Evolutionary conservation across 1,139 yeast genomes (phyloP).

Genomic region (Geotrichum bryndzae): DNA sequence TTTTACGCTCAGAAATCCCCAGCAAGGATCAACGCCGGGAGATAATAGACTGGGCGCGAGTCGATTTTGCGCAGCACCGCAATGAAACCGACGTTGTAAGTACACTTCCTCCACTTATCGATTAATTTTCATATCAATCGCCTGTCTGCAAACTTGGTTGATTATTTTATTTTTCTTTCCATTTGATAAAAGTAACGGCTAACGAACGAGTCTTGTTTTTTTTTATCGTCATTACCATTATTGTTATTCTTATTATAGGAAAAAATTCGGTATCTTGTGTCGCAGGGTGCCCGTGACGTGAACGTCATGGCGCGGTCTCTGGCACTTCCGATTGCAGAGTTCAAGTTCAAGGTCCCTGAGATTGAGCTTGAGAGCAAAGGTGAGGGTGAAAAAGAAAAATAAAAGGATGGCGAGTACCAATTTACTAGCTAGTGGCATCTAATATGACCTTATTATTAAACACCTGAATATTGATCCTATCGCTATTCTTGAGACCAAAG

Average conservation of each 20-base stretch:
- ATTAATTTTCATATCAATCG: slow-evolving; percentile 8
- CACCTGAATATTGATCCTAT: too few species aligned
- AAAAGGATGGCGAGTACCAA: too few species aligned
- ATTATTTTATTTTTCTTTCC: slow-evolving; percentile 30
- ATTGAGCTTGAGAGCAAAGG: background rate
- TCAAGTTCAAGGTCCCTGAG: slow-evolving; percentile 1
- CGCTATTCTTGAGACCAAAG: too few species aligned
- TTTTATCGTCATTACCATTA: background rate
- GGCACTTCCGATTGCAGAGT: slow-evolving; percentile 14
- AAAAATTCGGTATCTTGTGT: slow-evolving; percentile 32
- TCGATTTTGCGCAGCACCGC: slow-evolving; percentile 32
- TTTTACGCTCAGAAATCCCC: slow-evolving; percentile 16
- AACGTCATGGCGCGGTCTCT: slow-evolving; percentile 29
- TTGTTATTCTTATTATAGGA: slow-evolving; percentile 16
- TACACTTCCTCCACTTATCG: background rate
- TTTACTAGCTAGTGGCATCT: too few species aligned
- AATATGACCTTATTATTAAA: too few species aligned
- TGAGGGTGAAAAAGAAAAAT: background rate
- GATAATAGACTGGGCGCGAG: slow-evolving; percentile 34
- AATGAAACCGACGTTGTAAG: slow-evolving; percentile 29
- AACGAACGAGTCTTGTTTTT: slow-evolving; percentile 4
- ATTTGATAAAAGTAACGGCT: slow-evolving; percentile 28
- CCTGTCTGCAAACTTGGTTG: background rate
- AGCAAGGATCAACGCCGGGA: slow-evolving; percentile 27
- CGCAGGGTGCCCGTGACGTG: slow-evolving; percentile 35